Conservation (phyloP, 208 protist genomes). For the Leishmania aethiopica region DNA sequence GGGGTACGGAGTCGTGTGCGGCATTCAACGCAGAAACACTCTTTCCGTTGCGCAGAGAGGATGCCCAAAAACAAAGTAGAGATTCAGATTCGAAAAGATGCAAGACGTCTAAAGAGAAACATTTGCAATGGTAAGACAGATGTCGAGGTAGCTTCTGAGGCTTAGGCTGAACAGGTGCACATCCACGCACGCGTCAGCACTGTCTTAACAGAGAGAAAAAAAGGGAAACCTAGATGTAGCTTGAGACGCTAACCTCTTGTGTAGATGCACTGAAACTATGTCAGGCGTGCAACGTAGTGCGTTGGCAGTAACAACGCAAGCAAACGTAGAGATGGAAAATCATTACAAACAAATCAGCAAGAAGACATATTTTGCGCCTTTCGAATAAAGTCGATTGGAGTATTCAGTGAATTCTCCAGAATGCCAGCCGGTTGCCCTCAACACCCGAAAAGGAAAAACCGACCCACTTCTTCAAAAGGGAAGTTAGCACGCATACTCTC, state of each 20-base stretch:
- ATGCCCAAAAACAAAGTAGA: background rate
- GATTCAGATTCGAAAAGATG: background rate
- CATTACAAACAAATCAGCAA: background rate
- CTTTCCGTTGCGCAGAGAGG: background rate
- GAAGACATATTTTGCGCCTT: background rate
- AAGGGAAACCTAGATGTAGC: background rate
- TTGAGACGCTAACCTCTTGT: background rate
- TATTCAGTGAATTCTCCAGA: background rate
- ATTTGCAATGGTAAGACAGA: background rate
- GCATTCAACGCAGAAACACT: no score
- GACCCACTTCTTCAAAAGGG: no score
- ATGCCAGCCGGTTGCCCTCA: background rate
- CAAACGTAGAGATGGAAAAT: background rate
- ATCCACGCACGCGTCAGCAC: no score
- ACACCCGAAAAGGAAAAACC: background rate
- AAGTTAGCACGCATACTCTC: background rate
- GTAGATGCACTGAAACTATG: background rate
- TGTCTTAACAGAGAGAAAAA: background rate
- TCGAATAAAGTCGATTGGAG: background rate
- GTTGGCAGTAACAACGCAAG: background rate
- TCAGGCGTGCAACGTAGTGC: background rate
- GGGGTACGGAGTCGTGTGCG: background rate
- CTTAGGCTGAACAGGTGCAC: background rate
- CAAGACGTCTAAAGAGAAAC: background rate
- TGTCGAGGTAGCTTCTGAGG: background rate